Base-by-base conservation (phyloP, 176 grass and related monocot species). In the Aegilops speltoides region DNA sequence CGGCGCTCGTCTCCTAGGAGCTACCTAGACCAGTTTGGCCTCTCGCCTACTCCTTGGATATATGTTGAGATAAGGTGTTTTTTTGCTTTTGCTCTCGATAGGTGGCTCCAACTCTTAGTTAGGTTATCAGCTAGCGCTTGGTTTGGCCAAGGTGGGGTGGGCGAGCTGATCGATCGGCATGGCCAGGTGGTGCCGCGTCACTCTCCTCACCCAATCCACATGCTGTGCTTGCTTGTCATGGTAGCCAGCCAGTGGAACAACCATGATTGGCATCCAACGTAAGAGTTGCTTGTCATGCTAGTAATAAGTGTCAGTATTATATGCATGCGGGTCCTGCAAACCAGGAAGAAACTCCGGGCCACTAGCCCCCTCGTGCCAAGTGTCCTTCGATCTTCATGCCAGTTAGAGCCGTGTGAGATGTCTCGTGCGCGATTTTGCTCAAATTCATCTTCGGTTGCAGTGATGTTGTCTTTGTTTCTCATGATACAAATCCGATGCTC, bases 151-250 rank as follows among this genome's bases (percentile, higher is more conserved):
- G 48, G 48, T 52, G 48, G 48, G 48, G 46, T 16, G 46, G 15
- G 23, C 40, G 25, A 28, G 40, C 40, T 26, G 12, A 41, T 41
- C 26, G 45, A 9, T 79, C 19, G 13, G 59, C 33, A 28, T 34
- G n/a, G 64, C 29, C 73, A 43, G 36, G 74, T 79, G 73, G 74
- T 67, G 84, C 66, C 33, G 59, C 86, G 80, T 87, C 84, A 87
- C 67, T 66, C 57, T 83, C 75, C 80, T 10, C 5, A 87, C 74
- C 89, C 20, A 22, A 46, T 66, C 36, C 17, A 79, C 14, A 32
- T n/a, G 73, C 16, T 31, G 43, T 16, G 74, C 17, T 40, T 54
- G 79, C 84, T 79, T 87, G 65, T 79, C 31, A 74, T 78, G 7
- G 73, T 3, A 48, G 72, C 72, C 15, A 54, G 64, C 15, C 20